Evolutionary conservation across 2,329 filamentous ascomycete genomes (phyloP).

Genomic region (Cladosporium phlei): DNA sequence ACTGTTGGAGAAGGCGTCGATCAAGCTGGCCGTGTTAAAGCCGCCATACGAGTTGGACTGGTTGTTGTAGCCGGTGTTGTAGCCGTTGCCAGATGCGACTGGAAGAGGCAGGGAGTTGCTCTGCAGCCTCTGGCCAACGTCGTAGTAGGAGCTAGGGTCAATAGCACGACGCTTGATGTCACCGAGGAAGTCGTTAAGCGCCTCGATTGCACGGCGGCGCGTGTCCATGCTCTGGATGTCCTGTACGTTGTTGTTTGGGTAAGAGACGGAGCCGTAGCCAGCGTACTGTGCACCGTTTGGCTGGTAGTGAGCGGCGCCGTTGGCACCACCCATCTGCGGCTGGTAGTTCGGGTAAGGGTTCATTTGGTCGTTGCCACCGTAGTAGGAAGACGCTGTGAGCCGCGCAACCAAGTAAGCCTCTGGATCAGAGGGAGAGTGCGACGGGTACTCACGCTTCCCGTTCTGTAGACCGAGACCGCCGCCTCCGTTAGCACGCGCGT

Average conservation of each 20-base stretch:
- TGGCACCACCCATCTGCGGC: constrained; percentile 21
- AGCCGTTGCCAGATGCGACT: constrained; percentile 31
- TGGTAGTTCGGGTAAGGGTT: constrained; percentile 31
- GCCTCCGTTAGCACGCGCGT: constrained; percentile 21
- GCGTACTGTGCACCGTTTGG: constrained; percentile 29
- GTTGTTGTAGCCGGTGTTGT: constrained; percentile 36
- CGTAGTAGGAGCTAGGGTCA: constrained; percentile 81
- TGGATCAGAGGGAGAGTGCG: constrained; percentile 20
- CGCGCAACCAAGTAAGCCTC: constrained; percentile 17
- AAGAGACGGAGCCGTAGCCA: constrained; percentile 41
- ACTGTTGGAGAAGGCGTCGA: constrained; percentile 29
- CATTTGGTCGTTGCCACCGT: constrained; percentile 28
- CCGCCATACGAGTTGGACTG: constrained; percentile 20
- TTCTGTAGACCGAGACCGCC: constrained; percentile 33
- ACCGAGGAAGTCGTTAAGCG: constrained; percentile 89
- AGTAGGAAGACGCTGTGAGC: constrained; percentile 30
- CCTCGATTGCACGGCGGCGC: constrained; percentile 75
- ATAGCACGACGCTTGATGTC: constrained; percentile 88
- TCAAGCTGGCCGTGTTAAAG: constrained; percentile 30
- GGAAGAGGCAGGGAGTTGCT: constrained; percentile 54
- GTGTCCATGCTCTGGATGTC: constrained; percentile 54
- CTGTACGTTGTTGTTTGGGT: constrained; percentile 37
- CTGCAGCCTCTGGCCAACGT: constrained; percentile 83
- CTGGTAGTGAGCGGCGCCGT: constrained; percentile 24
- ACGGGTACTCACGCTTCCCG: constrained; percentile 37